phyloP scores from a whole-genome alignment of 768 basidiomycete species.

The Mrakia blollopis region DNA sequence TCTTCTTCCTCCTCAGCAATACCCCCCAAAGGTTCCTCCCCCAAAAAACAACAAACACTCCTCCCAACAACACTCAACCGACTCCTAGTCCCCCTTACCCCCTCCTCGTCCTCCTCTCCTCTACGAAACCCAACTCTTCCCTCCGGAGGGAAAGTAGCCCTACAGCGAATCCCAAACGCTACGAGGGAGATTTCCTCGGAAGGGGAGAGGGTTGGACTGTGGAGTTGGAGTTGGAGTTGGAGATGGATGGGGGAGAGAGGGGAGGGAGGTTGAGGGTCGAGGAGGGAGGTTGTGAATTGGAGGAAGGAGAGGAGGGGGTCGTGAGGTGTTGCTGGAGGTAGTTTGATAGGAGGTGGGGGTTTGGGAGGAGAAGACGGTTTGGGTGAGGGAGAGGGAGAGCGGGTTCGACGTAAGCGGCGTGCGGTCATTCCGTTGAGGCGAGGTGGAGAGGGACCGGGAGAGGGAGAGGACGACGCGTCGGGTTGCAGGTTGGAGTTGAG shows the following conservation, averaged over 20 bases:
- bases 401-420: not conserved
- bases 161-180: not conserved
- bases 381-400: not conserved
- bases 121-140: not conserved
- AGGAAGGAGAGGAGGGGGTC: not conserved
- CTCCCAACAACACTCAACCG: not conserved
- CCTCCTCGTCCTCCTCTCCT: not conserved
- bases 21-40: too few relatives aligned
- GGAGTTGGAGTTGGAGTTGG: not conserved
- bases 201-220: not conserved
- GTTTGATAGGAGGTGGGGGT: not conserved
- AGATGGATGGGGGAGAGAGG: not conserved
- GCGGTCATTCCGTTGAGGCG: not conserved
- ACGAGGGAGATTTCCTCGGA: not conserved
- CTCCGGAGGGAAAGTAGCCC: not conserved
- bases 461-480: not conserved
- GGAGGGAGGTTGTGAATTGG: not conserved
- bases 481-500: not conserved
- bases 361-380: too few relatives aligned
- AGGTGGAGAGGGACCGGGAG: not conserved
- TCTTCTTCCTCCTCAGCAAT: not conserved
- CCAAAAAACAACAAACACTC: not conserved
- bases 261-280: not conserved
- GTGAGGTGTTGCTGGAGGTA: not conserved
- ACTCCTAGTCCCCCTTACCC: not conserved